A percentile compares a stretch with the other conserved stretches of the same genome.
Evolutionary conservation across 306 rosid genomes (phyloP).

Genomic region (Luffa aegyptiaca): DNA sequence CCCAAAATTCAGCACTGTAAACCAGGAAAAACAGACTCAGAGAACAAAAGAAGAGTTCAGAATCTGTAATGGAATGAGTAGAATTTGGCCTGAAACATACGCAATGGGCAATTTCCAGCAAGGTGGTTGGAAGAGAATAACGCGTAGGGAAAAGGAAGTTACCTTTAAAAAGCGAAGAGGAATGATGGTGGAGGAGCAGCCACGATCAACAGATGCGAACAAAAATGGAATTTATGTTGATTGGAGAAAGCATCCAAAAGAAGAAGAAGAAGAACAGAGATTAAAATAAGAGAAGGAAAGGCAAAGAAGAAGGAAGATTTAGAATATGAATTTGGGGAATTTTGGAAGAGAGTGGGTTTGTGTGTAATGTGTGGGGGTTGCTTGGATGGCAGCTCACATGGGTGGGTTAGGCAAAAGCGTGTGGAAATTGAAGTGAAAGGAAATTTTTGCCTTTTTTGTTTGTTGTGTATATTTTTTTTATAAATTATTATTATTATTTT

Average conservation of each 20-base stretch:
- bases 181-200: background rate
- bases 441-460: background rate
- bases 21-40: background rate
- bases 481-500: too few relatives aligned
- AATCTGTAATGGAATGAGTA: background rate
- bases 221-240: background rate
- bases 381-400: constrained; percentile 48
- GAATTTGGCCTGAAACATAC: constrained; percentile 18
- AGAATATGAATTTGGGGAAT: background rate
- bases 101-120: constrained; percentile 6
- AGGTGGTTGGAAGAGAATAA: constrained; percentile 2
- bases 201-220: constrained; percentile 3
- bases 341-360: background rate
- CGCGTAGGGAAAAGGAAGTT: constrained; percentile 1
- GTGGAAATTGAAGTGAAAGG: background rate
- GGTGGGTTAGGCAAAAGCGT: constrained; percentile 1
- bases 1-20: background rate
- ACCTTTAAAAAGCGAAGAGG: constrained; percentile 24
- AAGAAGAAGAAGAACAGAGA: background rate
- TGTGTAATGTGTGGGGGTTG: constrained; percentile 15
- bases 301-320: background rate
- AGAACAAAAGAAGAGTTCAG: background rate
- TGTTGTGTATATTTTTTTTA: background rate
- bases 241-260: background rate
- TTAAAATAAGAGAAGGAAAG: background rate